Evolutionary conservation across 1,284 basidiomycete species (phyloP), one percentile per base, ranked within the genome.

Genomic region (Peniophora sp.): DNA sequence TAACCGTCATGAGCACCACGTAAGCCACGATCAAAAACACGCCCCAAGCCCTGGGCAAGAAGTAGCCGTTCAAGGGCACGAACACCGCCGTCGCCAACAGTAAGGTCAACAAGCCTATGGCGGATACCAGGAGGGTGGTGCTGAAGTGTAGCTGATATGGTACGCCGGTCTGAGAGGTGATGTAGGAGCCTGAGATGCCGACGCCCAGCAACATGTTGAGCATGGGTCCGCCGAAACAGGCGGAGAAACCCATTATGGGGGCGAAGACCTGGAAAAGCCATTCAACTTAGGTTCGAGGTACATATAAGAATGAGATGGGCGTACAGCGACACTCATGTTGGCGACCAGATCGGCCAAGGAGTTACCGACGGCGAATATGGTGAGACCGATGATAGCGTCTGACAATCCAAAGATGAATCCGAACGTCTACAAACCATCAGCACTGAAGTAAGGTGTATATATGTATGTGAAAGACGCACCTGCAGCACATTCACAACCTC

Each of bases 371-470:
- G 95, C 96, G 61, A 99, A 99, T 56, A 99, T 86, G 0, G 95
- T 98, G 48, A 98, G 71, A 2, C 96, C 96, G 50, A 99, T 89
- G 62, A 99, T 96, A 23, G 96, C 95, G 64, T 98, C 92, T n/a
- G 91, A 94, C 22, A 99, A 76, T 0, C 95, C 94, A 59, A 97
- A 89, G 52, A 98, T 89, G 66, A 89, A 83, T 16, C 95, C 96
- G 59, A 97, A 87, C 0, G 92, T 89, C 86, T 96, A 61, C 2
- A 61, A 23, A 43, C 49, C 51, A 48, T n/a, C 36, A 41, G 53
- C 49, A 27, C 48, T 39, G 6, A 38, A 47, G 44, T 38, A 20
- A 17, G 23, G n/a, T 16, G 46, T 39, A 38, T n/a, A 52, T 17
- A 34, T 10, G 32, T 23, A 6, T 1, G 22, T n/a, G 25, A 48